Evolutionary conservation across 257 asterid genomes (phyloP), one percentile per base, ranked within the genome.

Genomic region (Henckelia pumila): DNA sequence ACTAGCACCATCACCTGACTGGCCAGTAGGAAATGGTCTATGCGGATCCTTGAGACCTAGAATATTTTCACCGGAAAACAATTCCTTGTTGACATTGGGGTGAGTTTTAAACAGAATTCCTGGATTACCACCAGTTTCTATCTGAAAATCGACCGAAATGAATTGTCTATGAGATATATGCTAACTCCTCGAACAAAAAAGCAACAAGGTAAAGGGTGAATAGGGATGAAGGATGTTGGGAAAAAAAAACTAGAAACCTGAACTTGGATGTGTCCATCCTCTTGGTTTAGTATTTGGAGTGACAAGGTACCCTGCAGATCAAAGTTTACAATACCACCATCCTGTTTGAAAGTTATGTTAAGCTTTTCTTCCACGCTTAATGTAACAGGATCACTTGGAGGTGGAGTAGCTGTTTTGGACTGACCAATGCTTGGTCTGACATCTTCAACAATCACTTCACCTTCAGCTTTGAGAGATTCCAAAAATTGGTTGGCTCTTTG

Each of bases 391-490:
- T 92, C 98, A 68, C 84, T 89, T 64, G 78, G 88, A 29, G 85
- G 85, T 66, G 86, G 77, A 75, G 93, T 87, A 78, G 85, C 83
- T 73, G 86, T 66, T 79, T 71, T 88, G 58, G 93, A 79, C 76
- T 82, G 96, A 66, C 95, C 95, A 78, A 65, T 56, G 65, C 70
- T 82, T 24, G 97, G 95, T 73, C 93, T 83, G 71, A 89, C 96
- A 76, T 88, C 95, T 81, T 86, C 96, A 13, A 83, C 91, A 78
- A 91, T 86, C 68, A 78, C 82, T 79, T 88, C 96, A 75, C 96
- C 97, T 73, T 91, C 97, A 69, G 95, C 95, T 79, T 85, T 91
- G 50, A 91, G 83, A 69, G 97, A 86, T 72, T 91, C 97, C 86
- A 91, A 78, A 75, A 91, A 86, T 70, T 91, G 97, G 79, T 86